Conservation (phyloP, 2,329 filamentous ascomycete species). For the Ascochyta viciae-villosae region DNA sequence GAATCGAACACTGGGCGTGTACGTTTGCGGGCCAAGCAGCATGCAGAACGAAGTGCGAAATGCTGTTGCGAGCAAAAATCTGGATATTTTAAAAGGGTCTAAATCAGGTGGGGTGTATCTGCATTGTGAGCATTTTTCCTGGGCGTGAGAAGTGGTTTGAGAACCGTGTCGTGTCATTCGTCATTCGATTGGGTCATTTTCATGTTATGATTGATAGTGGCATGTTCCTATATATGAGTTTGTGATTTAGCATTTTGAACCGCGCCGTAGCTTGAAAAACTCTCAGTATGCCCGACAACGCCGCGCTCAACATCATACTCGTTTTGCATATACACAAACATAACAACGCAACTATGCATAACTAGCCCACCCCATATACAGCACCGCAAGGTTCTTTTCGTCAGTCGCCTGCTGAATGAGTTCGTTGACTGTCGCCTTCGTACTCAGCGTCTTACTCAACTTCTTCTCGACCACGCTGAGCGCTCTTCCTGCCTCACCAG, state of each 20-base stretch:
- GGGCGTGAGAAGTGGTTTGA: slow-evolving; percentile 10
- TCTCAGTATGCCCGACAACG: not conserved
- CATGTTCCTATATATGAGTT: too few relatives aligned
- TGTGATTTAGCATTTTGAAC: too few relatives aligned
- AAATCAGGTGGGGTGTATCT: slow-evolving; percentile 51
- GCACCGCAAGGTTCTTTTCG: slow-evolving; percentile 85
- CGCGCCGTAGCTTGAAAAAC: too few relatives aligned
- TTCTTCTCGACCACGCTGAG: slow-evolving; percentile 96
- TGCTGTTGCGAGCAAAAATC: slow-evolving; percentile 55
- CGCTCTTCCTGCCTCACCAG: slow-evolving; percentile 86
- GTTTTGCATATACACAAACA: not conserved
- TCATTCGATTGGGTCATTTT: too few relatives aligned
- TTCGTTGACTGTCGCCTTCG: slow-evolving; percentile 94
- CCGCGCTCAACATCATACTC: not conserved
- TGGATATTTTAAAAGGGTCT: slow-evolving; percentile 42
- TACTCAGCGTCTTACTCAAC: slow-evolving; percentile 89
- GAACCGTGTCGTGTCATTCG: too few relatives aligned
- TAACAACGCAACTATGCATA: slow-evolving; percentile 33
- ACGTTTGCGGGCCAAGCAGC: slow-evolving; percentile 54
- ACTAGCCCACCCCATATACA: slow-evolving; percentile 63
- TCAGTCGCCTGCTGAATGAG: slow-evolving; percentile 95
- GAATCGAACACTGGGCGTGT: slow-evolving; percentile 40
- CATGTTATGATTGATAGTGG: too few relatives aligned
- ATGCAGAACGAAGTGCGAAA: slow-evolving; percentile 59
- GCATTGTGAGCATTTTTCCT: slow-evolving; percentile 56